These are phyloP conservation scores for Trametes maxima DNA, from an alignment of 768 basidiomycete genomes.

Conservation along the genomic window DNA sequence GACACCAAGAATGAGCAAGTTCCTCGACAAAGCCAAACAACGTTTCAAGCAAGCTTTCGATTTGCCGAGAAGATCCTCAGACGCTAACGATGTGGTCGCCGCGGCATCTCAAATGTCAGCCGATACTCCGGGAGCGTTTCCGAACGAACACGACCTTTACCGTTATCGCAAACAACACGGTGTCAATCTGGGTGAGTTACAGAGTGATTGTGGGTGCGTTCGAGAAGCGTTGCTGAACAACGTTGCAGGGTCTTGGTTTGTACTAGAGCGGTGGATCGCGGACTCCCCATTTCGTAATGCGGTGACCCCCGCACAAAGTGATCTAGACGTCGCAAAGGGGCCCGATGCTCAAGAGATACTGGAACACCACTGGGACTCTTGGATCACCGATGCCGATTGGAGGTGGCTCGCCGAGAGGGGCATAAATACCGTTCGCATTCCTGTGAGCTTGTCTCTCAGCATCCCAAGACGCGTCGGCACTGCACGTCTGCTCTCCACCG, in stretches of 20 bases:
- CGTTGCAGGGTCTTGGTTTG: conserved; percentile 70
- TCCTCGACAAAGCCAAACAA: conserved; percentile 10
- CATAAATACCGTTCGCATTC: conserved; percentile 62
- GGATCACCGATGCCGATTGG: conserved; percentile 58
- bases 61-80: not conserved
- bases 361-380: conserved; percentile 53
- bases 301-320: conserved; percentile 58
- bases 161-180: conserved; percentile 75
- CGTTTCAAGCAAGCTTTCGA: not conserved
- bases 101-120: not conserved
- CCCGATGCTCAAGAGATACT: conserved; percentile 43
- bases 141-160: conserved; percentile 39
- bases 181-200: conserved; percentile 72
- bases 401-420: conserved; percentile 54
- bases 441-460: conserved; percentile 42
- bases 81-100: not conserved
- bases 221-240: not conserved
- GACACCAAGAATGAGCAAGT: conserved; percentile 1
- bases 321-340: conserved; percentile 69
- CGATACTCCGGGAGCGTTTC: conserved; percentile 16
- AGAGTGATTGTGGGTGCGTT: not conserved
- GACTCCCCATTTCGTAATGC: conserved; percentile 60
- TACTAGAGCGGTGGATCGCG: conserved; percentile 77
- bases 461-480: not conserved
- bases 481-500: not conserved